Percentiles rank a stretch among this genome's conserved stretches.
These are phyloP conservation scores for Laetiporus sulphureus DNA, from an alignment of 1,284 basidiomycete species.

Conservation along the genomic window DNA sequence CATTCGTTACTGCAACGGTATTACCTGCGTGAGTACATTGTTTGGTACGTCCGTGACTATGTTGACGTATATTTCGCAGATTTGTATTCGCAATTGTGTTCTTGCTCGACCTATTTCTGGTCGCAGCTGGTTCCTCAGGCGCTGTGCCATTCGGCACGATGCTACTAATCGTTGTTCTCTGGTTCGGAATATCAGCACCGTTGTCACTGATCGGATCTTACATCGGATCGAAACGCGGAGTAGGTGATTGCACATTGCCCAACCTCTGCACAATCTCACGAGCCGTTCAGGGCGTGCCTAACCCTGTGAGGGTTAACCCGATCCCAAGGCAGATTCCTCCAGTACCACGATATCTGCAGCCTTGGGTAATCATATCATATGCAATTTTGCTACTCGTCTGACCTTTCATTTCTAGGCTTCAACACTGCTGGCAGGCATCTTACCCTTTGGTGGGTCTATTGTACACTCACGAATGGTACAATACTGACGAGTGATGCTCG, in stretches of 20 bases:
- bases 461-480: not conserved
- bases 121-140: constrained; percentile 84
- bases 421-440: constrained; percentile 80
- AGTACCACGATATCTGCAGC: constrained; percentile 74
- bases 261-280: not conserved
- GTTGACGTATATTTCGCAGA: constrained; percentile 28
- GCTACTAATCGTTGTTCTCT: constrained; percentile 84
- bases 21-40: constrained; percentile 68
- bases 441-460: constrained; percentile 72
- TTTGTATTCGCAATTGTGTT: constrained; percentile 80
- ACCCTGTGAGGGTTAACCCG: constrained; percentile 86
- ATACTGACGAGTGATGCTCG: not conserved
- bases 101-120: constrained; percentile 81
- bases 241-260: constrained; percentile 30
- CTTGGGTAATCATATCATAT: constrained; percentile 47
- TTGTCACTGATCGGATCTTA: constrained; percentile 69
- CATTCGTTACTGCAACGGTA: constrained; percentile 83
- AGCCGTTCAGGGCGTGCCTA: constrained; percentile 47
- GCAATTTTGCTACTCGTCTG: not conserved
- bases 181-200: constrained; percentile 94
- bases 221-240: constrained; percentile 85
- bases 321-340: constrained; percentile 93
- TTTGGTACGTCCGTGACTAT: not conserved
- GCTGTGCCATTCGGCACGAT: constrained; percentile 97
- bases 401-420: constrained; percentile 43